Percentiles rank a stretch among this genome's conserved stretches.
Conservation (phyloP, 192 early-diverging fungal species). For the Nowakowskiella sp. region DNA sequence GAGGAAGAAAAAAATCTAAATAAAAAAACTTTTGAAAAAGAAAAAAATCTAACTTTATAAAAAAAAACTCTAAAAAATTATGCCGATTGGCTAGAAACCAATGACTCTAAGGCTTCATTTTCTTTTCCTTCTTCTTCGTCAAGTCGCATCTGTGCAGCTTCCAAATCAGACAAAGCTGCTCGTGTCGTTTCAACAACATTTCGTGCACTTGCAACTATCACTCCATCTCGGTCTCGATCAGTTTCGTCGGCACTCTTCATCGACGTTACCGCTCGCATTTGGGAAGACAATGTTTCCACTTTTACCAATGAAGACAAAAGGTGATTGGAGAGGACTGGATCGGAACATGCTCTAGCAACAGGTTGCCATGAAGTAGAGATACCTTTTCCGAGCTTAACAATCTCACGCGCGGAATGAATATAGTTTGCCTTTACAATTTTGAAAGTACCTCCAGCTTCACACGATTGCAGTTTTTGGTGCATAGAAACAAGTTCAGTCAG, state of each 20-base stretch:
- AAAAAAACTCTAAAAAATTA: too few relatives aligned
- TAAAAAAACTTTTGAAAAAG: too few relatives aligned
- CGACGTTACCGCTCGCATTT: slow-evolving; percentile 13
- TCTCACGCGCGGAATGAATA: slow-evolving; percentile 8
- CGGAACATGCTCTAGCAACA: slow-evolving; percentile 12
- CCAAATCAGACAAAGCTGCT: slow-evolving; percentile 17
- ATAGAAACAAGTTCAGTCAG: neutral
- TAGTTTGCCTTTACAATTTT: slow-evolving; percentile 12
- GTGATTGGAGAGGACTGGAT: slow-evolving; percentile 8
- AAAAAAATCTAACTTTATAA: too few relatives aligned
- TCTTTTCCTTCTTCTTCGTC: slow-evolving; percentile 10
- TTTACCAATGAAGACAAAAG: slow-evolving; percentile 6
- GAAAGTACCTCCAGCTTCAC: neutral
- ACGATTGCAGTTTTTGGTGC: slow-evolving; percentile 13
- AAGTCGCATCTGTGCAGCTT: slow-evolving; percentile 14
- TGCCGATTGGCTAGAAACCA: too few relatives aligned
- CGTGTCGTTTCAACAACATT: slow-evolving; percentile 11
- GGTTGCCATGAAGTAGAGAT: slow-evolving; percentile 8
- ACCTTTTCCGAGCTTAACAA: slow-evolving; percentile 9
- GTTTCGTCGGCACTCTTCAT: slow-evolving; percentile 12
- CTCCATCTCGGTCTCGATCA: slow-evolving; percentile 16
- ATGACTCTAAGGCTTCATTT: neutral
- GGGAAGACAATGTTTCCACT: slow-evolving; percentile 11
- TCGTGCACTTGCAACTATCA: slow-evolving; percentile 11
- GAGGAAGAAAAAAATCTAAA: too few relatives aligned